Conservation (phyloP, 192 early-diverging fungal species). For the Pecoramyces ruminantium region DNA sequence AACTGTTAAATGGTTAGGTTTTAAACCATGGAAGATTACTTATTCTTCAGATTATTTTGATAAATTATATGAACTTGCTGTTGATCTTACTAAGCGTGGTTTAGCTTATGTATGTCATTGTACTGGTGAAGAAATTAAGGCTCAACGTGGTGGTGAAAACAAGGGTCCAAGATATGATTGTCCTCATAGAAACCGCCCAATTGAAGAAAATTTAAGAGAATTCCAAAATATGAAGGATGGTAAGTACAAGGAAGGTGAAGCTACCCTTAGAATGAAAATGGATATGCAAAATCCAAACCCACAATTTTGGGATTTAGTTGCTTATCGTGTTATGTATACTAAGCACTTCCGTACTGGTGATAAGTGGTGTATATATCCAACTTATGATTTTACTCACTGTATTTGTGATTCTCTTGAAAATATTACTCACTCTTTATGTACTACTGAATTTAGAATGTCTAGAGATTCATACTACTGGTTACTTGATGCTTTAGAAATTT, state of each 20-base stretch:
- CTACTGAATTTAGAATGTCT: conserved; percentile 82
- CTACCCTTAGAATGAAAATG: conserved; percentile 98
- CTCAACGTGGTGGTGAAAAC: conserved; percentile 76
- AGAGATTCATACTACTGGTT: conserved; percentile 99
- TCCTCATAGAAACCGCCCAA: conserved; percentile 76
- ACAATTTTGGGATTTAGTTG: conserved; percentile 98
- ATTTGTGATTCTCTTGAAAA: conserved; percentile 98
- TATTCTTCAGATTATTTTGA: conserved; percentile 99
- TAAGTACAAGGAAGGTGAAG: conserved; percentile 77
- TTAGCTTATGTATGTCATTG: conserved; percentile 92
- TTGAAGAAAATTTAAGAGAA: conserved; percentile 77
- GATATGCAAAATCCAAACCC: conserved; percentile 93
- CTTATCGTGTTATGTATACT: conserved; percentile 85
- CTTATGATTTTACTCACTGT: conserved; percentile 98
- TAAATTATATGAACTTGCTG: conserved; percentile 80
- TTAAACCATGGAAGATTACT: conserved; percentile 73
- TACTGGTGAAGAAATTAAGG: conserved; percentile 83
- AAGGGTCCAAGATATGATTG: conserved; percentile 77
- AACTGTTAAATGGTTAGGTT: conserved; percentile 89
- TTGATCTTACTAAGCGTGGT: conserved; percentile 75
- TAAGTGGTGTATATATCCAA: conserved; percentile 97
- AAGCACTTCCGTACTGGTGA: conserved; percentile 83
- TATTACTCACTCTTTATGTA: conserved; percentile 99
- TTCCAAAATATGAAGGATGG: conserved; percentile 98
- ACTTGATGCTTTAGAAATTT: conserved; percentile 89